Conservation (phyloP, 805 yeast species). For the Yarrowia yakushimensis region DNA sequence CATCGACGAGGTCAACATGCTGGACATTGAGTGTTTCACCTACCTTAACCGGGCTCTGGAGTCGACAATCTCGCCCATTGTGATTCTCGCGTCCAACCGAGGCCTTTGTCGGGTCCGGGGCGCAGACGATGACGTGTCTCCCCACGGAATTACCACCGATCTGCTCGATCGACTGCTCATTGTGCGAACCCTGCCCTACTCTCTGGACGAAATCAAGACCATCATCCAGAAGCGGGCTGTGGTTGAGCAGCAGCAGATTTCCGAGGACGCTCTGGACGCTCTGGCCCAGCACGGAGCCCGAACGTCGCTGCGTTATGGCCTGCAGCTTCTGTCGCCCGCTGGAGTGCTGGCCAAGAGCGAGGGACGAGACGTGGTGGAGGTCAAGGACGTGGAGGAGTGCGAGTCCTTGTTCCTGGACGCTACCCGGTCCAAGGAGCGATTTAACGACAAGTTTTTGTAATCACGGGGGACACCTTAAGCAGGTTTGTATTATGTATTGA, state of each 20-base stretch:
- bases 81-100: slow-evolving; percentile 91
- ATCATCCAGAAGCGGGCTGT: slow-evolving; percentile 80
- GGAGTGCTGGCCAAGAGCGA: slow-evolving; percentile 73
- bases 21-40: slow-evolving; percentile 95
- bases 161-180: slow-evolving; percentile 86
- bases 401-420: slow-evolving; percentile 81
- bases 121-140: slow-evolving; percentile 69
- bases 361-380: slow-evolving; percentile 64
- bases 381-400: slow-evolving; percentile 78
- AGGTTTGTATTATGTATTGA: slow-evolving; percentile 17
- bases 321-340: slow-evolving; percentile 88
- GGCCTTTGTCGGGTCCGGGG: slow-evolving; percentile 92
- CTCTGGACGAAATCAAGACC: slow-evolving; percentile 71
- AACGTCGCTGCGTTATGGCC: slow-evolving; percentile 84
- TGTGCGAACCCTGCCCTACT: slow-evolving; percentile 88
- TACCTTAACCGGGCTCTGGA: slow-evolving; percentile 92
- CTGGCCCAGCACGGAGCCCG: slow-evolving; percentile 70
- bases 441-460: slow-evolving; percentile 13
- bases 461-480: no score
- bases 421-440: slow-evolving; percentile 43
- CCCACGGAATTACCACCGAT: slow-evolving; percentile 97
- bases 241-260: slow-evolving; percentile 67
- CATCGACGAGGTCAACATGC: slow-evolving; percentile 98
- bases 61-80: slow-evolving; percentile 87
- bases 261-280: slow-evolving; percentile 65